A percentile compares a stretch with the other conserved stretches of the same genome.
phyloP scores from a whole-genome alignment of 441 rosid genomes.

The Erodium chrysanthum region DNA sequence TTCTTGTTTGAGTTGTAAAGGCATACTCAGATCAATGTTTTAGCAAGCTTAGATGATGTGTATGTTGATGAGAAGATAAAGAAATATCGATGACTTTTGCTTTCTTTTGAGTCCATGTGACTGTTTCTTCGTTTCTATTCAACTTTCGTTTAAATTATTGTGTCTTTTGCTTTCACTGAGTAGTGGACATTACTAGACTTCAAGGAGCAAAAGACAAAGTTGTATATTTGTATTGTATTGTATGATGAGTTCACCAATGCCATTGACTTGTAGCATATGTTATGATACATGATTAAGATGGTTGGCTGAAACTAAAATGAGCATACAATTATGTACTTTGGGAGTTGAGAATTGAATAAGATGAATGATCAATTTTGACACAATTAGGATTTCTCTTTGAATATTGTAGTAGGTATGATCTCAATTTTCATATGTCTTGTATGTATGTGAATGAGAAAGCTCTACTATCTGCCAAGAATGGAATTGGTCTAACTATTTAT shows the following conservation, averaged over 20 bases:
- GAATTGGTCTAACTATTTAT: neutral
- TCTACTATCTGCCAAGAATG: neutral
- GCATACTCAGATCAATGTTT: neutral
- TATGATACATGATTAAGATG: neutral
- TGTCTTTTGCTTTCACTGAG: neutral
- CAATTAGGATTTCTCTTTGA: neutral
- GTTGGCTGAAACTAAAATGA: neutral
- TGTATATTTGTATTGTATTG: neutral
- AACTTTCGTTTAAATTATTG: neutral
- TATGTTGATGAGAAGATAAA: neutral
- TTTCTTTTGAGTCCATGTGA: neutral
- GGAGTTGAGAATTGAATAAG: neutral
- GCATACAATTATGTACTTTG: neutral
- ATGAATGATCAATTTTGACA: neutral
- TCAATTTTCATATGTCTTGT: too few relatives aligned
- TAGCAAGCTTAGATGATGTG: neutral
- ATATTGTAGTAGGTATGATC: too few relatives aligned
- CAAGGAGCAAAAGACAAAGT: conserved; percentile 4
- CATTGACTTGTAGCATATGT: neutral
- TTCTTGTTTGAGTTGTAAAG: neutral
- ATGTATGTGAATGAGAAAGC: neutral
- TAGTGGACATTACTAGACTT: neutral
- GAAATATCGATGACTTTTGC: neutral
- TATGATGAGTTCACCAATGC: neutral
- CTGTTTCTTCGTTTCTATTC: neutral